Conservation (phyloP, 2,329 filamentous ascomycete genomes). For the Fusarium devonianum region DNA sequence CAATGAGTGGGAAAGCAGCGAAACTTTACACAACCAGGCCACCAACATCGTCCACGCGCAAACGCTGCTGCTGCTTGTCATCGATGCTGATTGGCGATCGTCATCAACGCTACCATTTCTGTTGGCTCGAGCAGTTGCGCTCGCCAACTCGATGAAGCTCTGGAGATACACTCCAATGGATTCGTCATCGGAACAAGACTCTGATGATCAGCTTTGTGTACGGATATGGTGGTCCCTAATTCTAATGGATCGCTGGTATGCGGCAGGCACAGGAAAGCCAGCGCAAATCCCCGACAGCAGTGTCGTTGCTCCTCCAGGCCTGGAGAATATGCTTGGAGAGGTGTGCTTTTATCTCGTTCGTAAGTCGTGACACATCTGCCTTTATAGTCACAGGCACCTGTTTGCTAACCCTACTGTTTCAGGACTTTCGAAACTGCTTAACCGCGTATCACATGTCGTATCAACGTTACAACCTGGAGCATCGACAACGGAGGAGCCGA, state of each 20-base stretch:
- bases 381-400: not conserved
- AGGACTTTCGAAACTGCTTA: constrained; percentile 66
- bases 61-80: constrained; percentile 69
- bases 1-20: constrained; percentile 59
- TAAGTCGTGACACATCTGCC: constrained; percentile 52
- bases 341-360: constrained; percentile 69
- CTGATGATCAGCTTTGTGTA: constrained; percentile 67
- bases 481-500: constrained; percentile 45
- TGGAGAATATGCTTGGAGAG: constrained; percentile 68
- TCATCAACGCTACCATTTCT: constrained; percentile 59
- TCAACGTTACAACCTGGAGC: constrained; percentile 47
- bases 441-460: constrained; percentile 49
- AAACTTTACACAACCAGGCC: constrained; percentile 48
- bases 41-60: constrained; percentile 69
- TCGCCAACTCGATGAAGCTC: constrained; percentile 71
- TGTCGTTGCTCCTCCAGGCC: constrained; percentile 65
- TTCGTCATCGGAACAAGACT: constrained; percentile 61
- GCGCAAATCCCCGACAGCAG: constrained; percentile 68
- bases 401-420: constrained; percentile 20
- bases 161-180: constrained; percentile 54
- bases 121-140: constrained; percentile 69
- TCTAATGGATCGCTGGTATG: constrained; percentile 76
- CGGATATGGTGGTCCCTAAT: constrained; percentile 77
- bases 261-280: constrained; percentile 70
- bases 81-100: constrained; percentile 66